These are phyloP conservation scores for Trifolium dubium DNA, from an alignment of 306 rosid genomes.

Conservation along the genomic window DNA sequence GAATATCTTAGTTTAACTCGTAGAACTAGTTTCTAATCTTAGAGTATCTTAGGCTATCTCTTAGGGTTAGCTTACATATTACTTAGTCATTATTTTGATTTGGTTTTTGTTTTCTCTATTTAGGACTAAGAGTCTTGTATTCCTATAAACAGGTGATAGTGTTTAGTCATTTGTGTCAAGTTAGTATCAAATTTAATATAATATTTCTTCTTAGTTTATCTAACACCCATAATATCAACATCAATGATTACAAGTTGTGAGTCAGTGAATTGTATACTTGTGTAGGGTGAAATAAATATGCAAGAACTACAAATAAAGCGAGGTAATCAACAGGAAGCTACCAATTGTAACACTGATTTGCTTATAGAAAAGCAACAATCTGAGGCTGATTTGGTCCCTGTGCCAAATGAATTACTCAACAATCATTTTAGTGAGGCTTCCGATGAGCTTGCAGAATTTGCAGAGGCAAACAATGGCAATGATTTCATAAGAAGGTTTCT, in stretches of 20 bases:
- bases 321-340: slow-evolving; percentile 46
- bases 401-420: slow-evolving; percentile 49
- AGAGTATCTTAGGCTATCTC: neutral
- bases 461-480: slow-evolving; percentile 56
- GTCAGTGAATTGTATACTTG: slow-evolving; percentile 42
- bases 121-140: neutral
- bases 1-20: neutral
- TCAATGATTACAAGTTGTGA: slow-evolving; percentile 14
- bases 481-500: slow-evolving; percentile 76
- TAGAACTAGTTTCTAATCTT: neutral
- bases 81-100: neutral
- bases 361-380: slow-evolving; percentile 37
- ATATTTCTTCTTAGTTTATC: neutral
- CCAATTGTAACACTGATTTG: slow-evolving; percentile 33
- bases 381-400: slow-evolving; percentile 51
- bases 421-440: slow-evolving; percentile 45
- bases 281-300: slow-evolving; percentile 62
- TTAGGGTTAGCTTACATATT: neutral
- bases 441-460: slow-evolving; percentile 53
- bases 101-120: neutral
- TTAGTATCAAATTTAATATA: neutral
- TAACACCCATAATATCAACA: neutral
- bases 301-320: slow-evolving; percentile 49
- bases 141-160: neutral
- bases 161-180: neutral